Percentiles rank a stretch among this genome's conserved stretches.
phyloP scores from a whole-genome alignment of 1,139 yeast species.

The Saccharomycopsis crataegensis region DNA sequence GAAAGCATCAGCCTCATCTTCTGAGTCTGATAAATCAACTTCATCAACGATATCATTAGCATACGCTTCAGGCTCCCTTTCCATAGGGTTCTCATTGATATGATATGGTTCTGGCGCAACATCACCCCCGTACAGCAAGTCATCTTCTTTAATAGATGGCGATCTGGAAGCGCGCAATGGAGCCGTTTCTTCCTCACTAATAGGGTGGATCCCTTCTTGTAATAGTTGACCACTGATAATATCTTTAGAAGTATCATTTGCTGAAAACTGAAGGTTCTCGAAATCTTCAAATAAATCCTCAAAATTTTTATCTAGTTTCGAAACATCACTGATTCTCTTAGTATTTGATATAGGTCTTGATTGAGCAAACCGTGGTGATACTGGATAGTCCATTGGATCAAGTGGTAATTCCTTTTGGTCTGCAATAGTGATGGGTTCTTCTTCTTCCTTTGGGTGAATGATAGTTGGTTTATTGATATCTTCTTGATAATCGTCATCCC shows the following conservation, averaged over 20 bases:
- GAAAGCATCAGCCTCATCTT: not conserved
- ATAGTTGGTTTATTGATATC: not conserved
- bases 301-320: conserved; percentile 16
- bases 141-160: not conserved
- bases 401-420: not conserved
- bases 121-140: not conserved
- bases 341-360: not conserved
- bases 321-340: conserved; percentile 2
- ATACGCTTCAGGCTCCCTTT: not conserved
- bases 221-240: not conserved
- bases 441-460: not conserved
- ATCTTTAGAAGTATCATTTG: not conserved
- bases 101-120: not conserved
- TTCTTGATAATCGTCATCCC: not conserved
- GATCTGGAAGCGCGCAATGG: no score
- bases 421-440: not conserved
- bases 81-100: not conserved
- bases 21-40: not conserved
- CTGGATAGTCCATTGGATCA: not conserved
- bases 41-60: not conserved
- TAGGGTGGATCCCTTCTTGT: not conserved
- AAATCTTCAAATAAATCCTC: conserved; percentile 19
- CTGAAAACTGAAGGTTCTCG: conserved; percentile 13
- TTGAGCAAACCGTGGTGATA: not conserved
- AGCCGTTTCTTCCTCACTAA: not conserved